These are phyloP conservation scores for Bauhinia variegata DNA, from an alignment of 306 rosid species.

Conservation along the genomic window DNA sequence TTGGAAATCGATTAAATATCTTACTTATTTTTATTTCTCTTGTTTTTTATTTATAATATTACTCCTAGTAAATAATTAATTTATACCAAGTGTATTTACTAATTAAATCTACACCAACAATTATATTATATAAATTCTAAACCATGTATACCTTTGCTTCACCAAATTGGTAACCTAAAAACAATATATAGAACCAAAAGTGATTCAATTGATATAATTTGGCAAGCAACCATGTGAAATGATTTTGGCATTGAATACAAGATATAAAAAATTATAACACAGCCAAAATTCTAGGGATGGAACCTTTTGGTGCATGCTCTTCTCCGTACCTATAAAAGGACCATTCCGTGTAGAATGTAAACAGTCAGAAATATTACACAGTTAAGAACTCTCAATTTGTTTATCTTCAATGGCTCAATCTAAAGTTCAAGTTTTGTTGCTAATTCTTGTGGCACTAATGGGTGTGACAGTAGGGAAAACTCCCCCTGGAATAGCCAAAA, in stretches of 20 bases:
- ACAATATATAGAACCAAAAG: neutral
- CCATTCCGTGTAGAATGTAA: neutral
- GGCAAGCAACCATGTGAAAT: slow-evolving; percentile 41
- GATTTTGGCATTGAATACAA: slow-evolving; percentile 8
- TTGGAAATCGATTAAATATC: too few species aligned
- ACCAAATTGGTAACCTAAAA: slow-evolving; percentile 30
- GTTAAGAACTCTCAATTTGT: too few species aligned
- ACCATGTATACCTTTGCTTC: slow-evolving; percentile 33
- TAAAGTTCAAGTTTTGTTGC: slow-evolving; percentile 12
- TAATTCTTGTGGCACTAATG: slow-evolving; percentile 31
- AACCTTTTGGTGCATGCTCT: neutral
- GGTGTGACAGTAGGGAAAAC: slow-evolving; percentile 36
- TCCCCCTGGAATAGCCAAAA: slow-evolving; percentile 58
- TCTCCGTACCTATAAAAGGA: slow-evolving; percentile 39
- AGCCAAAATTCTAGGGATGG: slow-evolving; percentile 29
- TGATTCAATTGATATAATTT: slow-evolving; percentile 1
- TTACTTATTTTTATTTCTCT: too few species aligned
- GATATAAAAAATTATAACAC: slow-evolving; percentile 2
- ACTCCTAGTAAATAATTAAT: too few species aligned
- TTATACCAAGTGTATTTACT: too few species aligned
- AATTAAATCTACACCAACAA: too few species aligned
- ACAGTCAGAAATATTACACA: slow-evolving; percentile 6
- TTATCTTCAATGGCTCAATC: slow-evolving; percentile 31
- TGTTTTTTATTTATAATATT: too few species aligned
- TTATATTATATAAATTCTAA: too few species aligned